Evolutionary conservation across 345 rosid species (phyloP).

Genomic region (Camelina hispida): DNA sequence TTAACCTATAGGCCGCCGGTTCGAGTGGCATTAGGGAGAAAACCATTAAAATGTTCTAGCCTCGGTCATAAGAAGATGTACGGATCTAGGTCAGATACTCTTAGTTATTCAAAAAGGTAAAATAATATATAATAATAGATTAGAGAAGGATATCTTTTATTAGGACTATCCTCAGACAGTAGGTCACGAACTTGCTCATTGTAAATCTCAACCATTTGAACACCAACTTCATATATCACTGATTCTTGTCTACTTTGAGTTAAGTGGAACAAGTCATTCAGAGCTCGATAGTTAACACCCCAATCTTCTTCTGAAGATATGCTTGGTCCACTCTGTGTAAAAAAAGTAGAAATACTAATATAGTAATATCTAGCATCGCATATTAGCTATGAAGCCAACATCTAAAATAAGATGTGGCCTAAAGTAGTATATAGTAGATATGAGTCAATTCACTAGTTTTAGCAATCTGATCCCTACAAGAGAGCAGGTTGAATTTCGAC

Average conservation of each 20-base stretch:
- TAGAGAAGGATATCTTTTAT: conserved; percentile 75
- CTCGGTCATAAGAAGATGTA: too few relatives aligned
- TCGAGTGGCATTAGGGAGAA: too few relatives aligned
- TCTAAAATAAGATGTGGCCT: background rate
- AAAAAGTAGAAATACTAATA: background rate
- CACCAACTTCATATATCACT: conserved; percentile 77
- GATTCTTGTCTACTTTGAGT: conserved; percentile 66
- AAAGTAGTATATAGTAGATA: background rate
- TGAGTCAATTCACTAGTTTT: background rate
- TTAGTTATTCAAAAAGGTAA: too few relatives aligned
- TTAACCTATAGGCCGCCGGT: background rate
- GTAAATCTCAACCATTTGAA: conserved; percentile 94
- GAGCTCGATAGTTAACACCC: conserved; percentile 92
- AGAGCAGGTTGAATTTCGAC: too few relatives aligned
- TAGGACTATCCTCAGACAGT: conserved; percentile 60
- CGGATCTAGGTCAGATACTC: too few relatives aligned
- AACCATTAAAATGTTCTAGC: too few relatives aligned
- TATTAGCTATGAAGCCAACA: background rate
- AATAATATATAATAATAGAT: background rate
- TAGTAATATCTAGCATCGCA: background rate
- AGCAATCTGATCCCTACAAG: background rate
- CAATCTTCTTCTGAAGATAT: conserved; percentile 69
- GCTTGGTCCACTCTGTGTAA: conserved; percentile 78
- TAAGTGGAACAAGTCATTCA: conserved; percentile 89
- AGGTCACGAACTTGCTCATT: conserved; percentile 96